Evolutionary conservation across 352 stramenopile genomes (phyloP).

Genomic region (Phytophthora colocasiae): DNA sequence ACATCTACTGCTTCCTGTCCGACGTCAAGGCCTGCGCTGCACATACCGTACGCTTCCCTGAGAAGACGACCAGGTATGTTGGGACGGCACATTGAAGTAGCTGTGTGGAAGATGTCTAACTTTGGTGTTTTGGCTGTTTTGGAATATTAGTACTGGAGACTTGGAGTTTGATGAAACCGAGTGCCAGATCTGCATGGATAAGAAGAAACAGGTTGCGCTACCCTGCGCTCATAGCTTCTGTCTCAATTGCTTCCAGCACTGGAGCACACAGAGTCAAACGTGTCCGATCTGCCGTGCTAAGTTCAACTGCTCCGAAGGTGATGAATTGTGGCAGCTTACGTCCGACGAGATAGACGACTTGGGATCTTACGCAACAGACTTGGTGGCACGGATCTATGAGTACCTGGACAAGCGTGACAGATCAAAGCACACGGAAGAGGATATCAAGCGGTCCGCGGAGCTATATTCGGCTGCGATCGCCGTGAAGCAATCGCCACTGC

Average conservation of each 20-base stretch:
- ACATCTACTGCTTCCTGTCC: constrained; percentile 83
- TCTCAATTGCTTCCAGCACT: constrained; percentile 80
- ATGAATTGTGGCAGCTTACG: constrained; percentile 77
- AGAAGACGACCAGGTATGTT: constrained; percentile 42
- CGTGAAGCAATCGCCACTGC: constrained; percentile 58
- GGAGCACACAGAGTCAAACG: constrained; percentile 81
- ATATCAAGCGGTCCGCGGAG: constrained; percentile 58
- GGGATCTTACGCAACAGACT: constrained; percentile 76
- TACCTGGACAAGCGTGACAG: constrained; percentile 74
- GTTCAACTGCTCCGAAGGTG: constrained; percentile 79
- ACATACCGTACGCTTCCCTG: constrained; percentile 65
- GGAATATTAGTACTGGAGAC: constrained; percentile 29
- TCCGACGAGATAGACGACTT: constrained; percentile 78
- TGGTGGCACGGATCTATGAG: constrained; percentile 82
- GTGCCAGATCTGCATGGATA: constrained; percentile 89
- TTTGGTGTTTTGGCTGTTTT: constrained; percentile 16
- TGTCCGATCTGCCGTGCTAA: constrained; percentile 79
- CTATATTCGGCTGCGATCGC: constrained; percentile 51
- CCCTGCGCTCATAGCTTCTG: constrained; percentile 84
- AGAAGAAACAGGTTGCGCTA: constrained; percentile 80
- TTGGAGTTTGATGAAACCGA: constrained; percentile 77
- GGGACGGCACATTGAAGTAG: constrained; percentile 8
- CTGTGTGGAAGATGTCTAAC: constrained; percentile 18
- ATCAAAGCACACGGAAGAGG: constrained; percentile 47
- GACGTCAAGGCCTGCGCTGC: constrained; percentile 72